Percentiles rank a stretch among this genome's conserved stretches.
Evolutionary conservation across 1,284 basidiomycete genomes (phyloP).

Genomic region (Apiotrichum gracile): DNA sequence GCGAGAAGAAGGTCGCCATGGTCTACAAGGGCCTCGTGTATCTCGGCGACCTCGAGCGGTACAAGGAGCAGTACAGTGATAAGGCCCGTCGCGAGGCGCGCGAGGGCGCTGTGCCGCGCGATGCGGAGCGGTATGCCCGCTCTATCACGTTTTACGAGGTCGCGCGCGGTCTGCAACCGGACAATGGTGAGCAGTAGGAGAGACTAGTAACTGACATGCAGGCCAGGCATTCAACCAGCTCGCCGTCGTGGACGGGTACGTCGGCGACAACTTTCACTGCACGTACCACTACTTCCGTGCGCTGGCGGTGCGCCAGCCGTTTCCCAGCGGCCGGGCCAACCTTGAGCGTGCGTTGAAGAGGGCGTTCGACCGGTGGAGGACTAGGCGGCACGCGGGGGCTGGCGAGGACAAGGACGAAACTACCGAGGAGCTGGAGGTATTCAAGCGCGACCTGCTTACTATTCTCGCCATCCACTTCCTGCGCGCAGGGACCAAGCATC

Average conservation of each 20-base stretch:
- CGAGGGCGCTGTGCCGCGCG: slow-evolving; percentile 7
- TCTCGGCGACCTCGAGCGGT: slow-evolving; percentile 88
- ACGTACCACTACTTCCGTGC: slow-evolving; percentile 87
- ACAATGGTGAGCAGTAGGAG: slow-evolving; percentile 48
- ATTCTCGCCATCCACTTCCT: slow-evolving; percentile 51
- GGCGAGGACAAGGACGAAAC: slow-evolving; percentile 27
- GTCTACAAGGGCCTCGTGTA: slow-evolving; percentile 84
- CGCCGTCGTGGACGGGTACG: slow-evolving; percentile 81
- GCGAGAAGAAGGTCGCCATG: slow-evolving; percentile 60
- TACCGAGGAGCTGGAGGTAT: slow-evolving; percentile 53
- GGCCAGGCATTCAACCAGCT: slow-evolving; percentile 93
- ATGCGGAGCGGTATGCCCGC: slow-evolving; percentile 53
- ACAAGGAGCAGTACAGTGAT: slow-evolving; percentile 71
- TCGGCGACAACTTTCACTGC: slow-evolving; percentile 71
- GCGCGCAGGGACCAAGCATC: slow-evolving; percentile 24
- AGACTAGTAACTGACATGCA: slow-evolving; percentile 12
- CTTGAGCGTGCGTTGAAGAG: slow-evolving; percentile 65
- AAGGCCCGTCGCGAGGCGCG: slow-evolving; percentile 25
- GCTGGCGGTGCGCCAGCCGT: slow-evolving; percentile 76
- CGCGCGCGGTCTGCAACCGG: slow-evolving; percentile 71
- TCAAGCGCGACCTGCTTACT: slow-evolving; percentile 66
- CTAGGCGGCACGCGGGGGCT: slow-evolving; percentile 30
- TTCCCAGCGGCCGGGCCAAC: slow-evolving; percentile 81
- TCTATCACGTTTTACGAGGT: slow-evolving; percentile 78
- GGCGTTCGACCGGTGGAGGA: slow-evolving; percentile 53